phyloP scores from a whole-genome alignment of 176 grass and related monocot genomes.

The Eleusine coracana region DNA sequence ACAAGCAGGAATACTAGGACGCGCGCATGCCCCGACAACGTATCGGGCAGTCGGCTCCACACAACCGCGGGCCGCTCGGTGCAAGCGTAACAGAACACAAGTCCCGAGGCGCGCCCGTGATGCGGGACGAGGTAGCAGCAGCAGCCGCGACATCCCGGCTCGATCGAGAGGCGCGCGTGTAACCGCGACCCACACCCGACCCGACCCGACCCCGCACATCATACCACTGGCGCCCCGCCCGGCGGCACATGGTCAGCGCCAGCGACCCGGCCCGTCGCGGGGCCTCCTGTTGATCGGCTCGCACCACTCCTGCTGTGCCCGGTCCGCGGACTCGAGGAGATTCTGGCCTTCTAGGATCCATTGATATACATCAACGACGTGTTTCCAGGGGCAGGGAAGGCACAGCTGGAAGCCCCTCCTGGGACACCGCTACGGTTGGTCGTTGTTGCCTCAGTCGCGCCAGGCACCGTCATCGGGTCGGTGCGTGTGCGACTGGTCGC shows the following conservation, averaged over 20 bases:
- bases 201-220: neutral
- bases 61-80: no score
- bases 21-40: neutral
- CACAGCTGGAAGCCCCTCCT: no score
- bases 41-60: neutral
- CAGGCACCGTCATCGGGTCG: neutral
- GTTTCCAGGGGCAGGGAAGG: no score
- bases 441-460: neutral
- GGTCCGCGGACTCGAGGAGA: no score
- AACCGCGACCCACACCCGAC: neutral
- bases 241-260: slow-evolving; percentile 3
- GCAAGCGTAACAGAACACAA: neutral
- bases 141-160: neutral
- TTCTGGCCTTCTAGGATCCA: no score
- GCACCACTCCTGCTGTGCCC: no score
- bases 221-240: no score
- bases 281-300: no score
- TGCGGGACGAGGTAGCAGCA: neutral
- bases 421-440: no score
- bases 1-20: no score
- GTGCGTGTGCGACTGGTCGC: neutral
- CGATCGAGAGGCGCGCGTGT: neutral
- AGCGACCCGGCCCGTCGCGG: neutral
- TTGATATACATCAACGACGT: no score
- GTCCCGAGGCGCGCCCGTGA: slow-evolving; percentile 3